phyloP scores from a whole-genome alignment of 257 asterid species.

The Gentiana macrophylla region DNA sequence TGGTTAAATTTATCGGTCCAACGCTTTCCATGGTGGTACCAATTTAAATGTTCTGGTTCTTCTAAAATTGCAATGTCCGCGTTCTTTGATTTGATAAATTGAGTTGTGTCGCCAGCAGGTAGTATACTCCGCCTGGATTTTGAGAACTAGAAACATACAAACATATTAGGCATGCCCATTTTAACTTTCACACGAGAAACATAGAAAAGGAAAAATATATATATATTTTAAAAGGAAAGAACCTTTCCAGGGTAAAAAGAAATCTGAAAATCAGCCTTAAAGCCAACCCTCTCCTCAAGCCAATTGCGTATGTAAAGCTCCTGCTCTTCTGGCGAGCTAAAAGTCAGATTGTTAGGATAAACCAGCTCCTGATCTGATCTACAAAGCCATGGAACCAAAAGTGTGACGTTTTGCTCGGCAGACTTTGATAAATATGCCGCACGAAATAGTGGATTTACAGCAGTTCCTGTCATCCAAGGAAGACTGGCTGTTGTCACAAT shows the following conservation, averaged over 20 bases:
- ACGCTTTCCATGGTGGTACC: slow-evolving; percentile 99
- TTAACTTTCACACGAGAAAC: not conserved
- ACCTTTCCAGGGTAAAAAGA: slow-evolving; percentile 99
- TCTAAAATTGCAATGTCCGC: slow-evolving; percentile 97
- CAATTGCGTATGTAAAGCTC: slow-evolving; percentile 78
- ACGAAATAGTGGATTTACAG: slow-evolving; percentile 94
- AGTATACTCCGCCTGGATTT: slow-evolving; percentile 84
- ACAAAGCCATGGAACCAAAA: slow-evolving; percentile 98
- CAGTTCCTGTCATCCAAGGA: slow-evolving; percentile 99
- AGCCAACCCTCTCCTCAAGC: slow-evolving; percentile 97
- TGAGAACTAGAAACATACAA: slow-evolving; percentile 42
- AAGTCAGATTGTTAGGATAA: slow-evolving; percentile 76
- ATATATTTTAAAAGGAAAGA: not conserved
- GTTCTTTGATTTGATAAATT: slow-evolving; percentile 76
- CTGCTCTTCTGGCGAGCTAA: slow-evolving; percentile 92
- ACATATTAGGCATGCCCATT: slow-evolving; percentile 9
- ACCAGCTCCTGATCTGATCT: slow-evolving; percentile 92
- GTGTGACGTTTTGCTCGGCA: slow-evolving; percentile 76
- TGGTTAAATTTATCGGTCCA: slow-evolving; percentile 99
- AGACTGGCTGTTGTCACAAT: slow-evolving; percentile 98
- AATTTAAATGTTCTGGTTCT: slow-evolving; percentile 98
- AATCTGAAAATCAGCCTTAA: slow-evolving; percentile 79
- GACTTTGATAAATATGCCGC: slow-evolving; percentile 92
- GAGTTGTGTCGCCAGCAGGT: slow-evolving; percentile 96
- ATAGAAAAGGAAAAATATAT: not conserved